Percentiles rank a stretch among this genome's conserved stretches.
Conservation (phyloP, 2,329 filamentous ascomycete species). For the Nemania serpens region DNA sequence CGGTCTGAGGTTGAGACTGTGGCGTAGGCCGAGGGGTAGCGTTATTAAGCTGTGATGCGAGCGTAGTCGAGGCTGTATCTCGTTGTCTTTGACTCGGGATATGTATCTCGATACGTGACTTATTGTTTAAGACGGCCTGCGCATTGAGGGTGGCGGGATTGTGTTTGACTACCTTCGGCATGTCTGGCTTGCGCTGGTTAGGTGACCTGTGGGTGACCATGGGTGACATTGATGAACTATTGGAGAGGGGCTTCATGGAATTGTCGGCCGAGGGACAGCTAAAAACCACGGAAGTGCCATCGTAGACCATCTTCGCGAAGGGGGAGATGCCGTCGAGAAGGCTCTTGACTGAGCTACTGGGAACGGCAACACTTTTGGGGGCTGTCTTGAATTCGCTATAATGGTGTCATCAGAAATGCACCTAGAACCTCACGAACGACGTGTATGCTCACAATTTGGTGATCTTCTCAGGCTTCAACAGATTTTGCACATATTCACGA, state of each 20-base stretch:
- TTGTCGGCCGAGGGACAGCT: slow-evolving; percentile 47
- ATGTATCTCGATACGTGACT: slow-evolving; percentile 38
- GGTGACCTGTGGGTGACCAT: slow-evolving; percentile 40
- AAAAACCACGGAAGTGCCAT: slow-evolving; percentile 49
- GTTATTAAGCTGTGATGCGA: slow-evolving; percentile 25
- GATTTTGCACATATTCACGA: slow-evolving; percentile 73
- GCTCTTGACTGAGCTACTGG: slow-evolving; percentile 36
- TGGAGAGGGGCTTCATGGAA: slow-evolving; percentile 35
- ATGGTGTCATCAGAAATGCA: slow-evolving; percentile 16
- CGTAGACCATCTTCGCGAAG: slow-evolving; percentile 54
- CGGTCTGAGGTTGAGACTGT: slow-evolving; percentile 38
- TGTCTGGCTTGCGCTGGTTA: slow-evolving; percentile 39
- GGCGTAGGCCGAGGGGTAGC: slow-evolving; percentile 17
- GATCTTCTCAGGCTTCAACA: slow-evolving; percentile 73
- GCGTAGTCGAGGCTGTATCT: slow-evolving; percentile 29
- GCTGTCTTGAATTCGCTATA: slow-evolving; percentile 62
- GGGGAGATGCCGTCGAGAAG: slow-evolving; percentile 54
- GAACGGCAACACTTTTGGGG: slow-evolving; percentile 44
- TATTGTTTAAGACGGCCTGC: slow-evolving; percentile 37
- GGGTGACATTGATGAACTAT: slow-evolving; percentile 38
- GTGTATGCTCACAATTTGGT: slow-evolving; percentile 64
- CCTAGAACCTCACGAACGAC: neutral
- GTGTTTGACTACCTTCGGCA: slow-evolving; percentile 46
- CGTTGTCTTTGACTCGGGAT: slow-evolving; percentile 37
- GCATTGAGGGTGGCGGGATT: slow-evolving; percentile 45